A percentile compares a stretch with the other conserved stretches of the same genome.
These are phyloP conservation scores for Filobasidium wieringae DNA, from an alignment of 768 basidiomycete species.

Conservation along the genomic window DNA sequence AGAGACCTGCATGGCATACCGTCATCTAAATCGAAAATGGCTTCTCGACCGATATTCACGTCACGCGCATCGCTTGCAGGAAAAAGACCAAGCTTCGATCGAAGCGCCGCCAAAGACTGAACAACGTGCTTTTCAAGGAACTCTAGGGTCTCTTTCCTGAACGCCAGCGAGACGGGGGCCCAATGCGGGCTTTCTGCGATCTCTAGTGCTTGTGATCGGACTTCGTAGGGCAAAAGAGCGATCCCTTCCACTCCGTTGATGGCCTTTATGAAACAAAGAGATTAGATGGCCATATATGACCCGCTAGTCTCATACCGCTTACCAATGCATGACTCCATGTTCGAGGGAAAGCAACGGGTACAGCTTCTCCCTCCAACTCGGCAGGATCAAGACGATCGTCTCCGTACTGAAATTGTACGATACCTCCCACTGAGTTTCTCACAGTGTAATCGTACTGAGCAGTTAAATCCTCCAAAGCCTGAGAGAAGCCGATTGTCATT, in stretches of 20 bases:
- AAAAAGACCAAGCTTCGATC: conserved; percentile 67
- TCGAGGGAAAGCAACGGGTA: conserved; percentile 78
- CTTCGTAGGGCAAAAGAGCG: conserved; percentile 73
- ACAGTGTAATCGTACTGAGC: conserved; percentile 94
- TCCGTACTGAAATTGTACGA: conserved; percentile 94
- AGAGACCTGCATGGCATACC: neutral
- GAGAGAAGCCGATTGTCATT: neutral
- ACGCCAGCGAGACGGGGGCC: conserved; percentile 26
- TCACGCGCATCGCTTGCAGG: conserved; percentile 58
- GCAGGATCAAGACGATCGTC: conserved; percentile 96
- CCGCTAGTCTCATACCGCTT: conserved; percentile 19
- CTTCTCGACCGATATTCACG: conserved; percentile 24
- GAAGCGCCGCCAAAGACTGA: conserved; percentile 52
- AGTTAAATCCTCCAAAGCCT: conserved; percentile 85
- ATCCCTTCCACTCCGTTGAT: conserved; percentile 51
- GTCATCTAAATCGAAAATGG: neutral
- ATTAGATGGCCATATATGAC: neutral
- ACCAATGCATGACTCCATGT: conserved; percentile 78
- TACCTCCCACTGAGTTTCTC: conserved; percentile 81
- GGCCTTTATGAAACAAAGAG: conserved; percentile 49
- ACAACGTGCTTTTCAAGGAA: conserved; percentile 63
- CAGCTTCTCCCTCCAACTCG: conserved; percentile 86
- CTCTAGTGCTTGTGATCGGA: conserved; percentile 51
- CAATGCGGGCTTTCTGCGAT: conserved; percentile 24
- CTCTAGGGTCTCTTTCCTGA: conserved; percentile 40